These are phyloP conservation scores for Boletus fagicola DNA, from an alignment of 768 basidiomycete genomes.

Conservation along the genomic window DNA sequence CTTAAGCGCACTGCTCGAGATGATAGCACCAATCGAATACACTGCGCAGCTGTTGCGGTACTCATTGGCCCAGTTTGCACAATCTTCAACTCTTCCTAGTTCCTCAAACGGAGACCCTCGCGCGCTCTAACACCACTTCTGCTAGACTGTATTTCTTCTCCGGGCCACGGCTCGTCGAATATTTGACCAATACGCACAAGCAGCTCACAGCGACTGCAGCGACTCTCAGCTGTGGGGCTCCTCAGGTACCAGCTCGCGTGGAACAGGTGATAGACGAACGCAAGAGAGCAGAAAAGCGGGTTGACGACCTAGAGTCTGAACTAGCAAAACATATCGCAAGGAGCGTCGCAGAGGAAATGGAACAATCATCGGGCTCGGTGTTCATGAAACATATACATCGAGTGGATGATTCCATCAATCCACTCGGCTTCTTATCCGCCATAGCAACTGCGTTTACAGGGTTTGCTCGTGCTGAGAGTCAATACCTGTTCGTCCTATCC, in stretches of 20 bases:
- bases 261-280: conserved; percentile 65
- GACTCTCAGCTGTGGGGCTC: conserved; percentile 64
- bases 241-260: conserved; percentile 67
- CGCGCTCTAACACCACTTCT: conserved; percentile 59
- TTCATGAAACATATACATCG: conserved; percentile 56
- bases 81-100: conserved; percentile 71
- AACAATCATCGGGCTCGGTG: conserved; percentile 20
- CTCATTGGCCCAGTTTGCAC: conserved; percentile 77
- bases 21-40: background rate
- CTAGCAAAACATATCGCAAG: conserved; percentile 51
- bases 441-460: conserved; percentile 49
- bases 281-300: conserved; percentile 63
- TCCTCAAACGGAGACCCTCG: conserved; percentile 64
- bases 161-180: conserved; percentile 71
- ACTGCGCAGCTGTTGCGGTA: conserved; percentile 66
- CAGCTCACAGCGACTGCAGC: conserved; percentile 55
- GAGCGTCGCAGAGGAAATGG: conserved; percentile 40
- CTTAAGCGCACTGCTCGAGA: conserved; percentile 5
- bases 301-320: conserved; percentile 66
- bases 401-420: conserved; percentile 56
- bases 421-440: conserved; percentile 58
- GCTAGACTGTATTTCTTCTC: conserved; percentile 78
- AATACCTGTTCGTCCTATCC: conserved; percentile 53
- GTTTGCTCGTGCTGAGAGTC: conserved; percentile 15
- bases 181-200: conserved; percentile 58